Conservation (phyloP, 805 yeast species). For the Barnettozyma sp. region DNA sequence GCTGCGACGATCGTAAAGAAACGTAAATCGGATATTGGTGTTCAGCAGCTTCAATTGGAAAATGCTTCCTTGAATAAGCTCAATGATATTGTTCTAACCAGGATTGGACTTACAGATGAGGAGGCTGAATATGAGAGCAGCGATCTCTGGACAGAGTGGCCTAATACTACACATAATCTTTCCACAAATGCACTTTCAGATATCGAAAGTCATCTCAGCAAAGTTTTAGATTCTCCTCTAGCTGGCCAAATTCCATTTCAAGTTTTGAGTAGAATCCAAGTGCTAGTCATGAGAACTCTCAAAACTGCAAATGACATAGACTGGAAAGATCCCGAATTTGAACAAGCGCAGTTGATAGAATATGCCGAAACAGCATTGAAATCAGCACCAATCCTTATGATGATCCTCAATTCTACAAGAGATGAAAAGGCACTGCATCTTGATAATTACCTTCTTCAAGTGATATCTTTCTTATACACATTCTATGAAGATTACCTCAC, state of each 20-base stretch:
- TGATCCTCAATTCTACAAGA: constrained; percentile 34
- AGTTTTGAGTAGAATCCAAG: constrained; percentile 28
- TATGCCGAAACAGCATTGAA: constrained; percentile 12
- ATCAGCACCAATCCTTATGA: constrained; percentile 29
- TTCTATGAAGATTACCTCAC: constrained; percentile 28
- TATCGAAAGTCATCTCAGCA: constrained; percentile 21
- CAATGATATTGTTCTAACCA: constrained; percentile 6
- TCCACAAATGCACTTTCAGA: constrained; percentile 15
- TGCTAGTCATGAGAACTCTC: constrained; percentile 26
- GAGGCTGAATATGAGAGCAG: constrained; percentile 21
- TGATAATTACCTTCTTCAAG: constrained; percentile 37
- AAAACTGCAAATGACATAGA: constrained; percentile 20
- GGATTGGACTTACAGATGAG: constrained; percentile 24
- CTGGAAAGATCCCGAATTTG: constrained; percentile 8
- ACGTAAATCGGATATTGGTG: constrained; percentile 14
- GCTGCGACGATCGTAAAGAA: constrained; percentile 9
- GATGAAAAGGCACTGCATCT: constrained; percentile 38
- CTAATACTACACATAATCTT: constrained; percentile 17
- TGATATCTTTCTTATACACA: constrained; percentile 34
- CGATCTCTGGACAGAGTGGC: constrained; percentile 23
- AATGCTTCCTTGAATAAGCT: constrained; percentile 9
- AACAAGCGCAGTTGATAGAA: constrained; percentile 4
- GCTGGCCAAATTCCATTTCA: constrained; percentile 20
- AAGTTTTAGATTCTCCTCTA: constrained; percentile 13
- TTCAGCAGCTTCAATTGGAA: constrained; percentile 17